Conservation (phyloP, 2,329 filamentous ascomycete genomes). For the Paraconiothyrium sp. region DNA sequence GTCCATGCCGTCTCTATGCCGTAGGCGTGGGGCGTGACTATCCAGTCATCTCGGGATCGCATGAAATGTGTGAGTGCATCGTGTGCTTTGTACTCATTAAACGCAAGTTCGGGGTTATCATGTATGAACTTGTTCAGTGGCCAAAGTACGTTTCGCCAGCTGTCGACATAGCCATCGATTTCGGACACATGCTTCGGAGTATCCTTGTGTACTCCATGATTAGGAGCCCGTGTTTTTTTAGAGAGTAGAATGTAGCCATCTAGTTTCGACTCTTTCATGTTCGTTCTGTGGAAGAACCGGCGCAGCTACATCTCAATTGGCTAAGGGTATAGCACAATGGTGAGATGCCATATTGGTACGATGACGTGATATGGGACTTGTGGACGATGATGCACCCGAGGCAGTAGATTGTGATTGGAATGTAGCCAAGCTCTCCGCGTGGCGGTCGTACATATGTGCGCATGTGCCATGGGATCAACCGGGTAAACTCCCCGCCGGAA, state of each 20-base stretch:
- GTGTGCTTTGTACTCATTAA: conserved; percentile 34
- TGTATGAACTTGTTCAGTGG: conserved; percentile 32
- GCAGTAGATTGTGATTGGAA: neutral
- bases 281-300: conserved; percentile 8
- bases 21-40: conserved; percentile 62
- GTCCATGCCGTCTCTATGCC: conserved; percentile 64
- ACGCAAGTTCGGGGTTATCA: conserved; percentile 32
- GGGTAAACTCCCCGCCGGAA: conserved; percentile 23
- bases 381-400: conserved; percentile 5
- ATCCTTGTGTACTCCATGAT: neutral
- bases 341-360: neutral
- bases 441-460: conserved; percentile 16
- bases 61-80: conserved; percentile 32
- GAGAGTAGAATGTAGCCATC: conserved; percentile 24
- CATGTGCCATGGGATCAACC: conserved; percentile 15
- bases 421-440: conserved; percentile 1
- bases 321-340: neutral
- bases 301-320: neutral
- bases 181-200: conserved; percentile 15
- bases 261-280: conserved; percentile 21
- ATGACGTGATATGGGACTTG: neutral
- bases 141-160: conserved; percentile 48
- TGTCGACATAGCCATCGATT: conserved; percentile 19
- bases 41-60: conserved; percentile 56
- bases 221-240: neutral